phyloP scores from a whole-genome alignment of 164 flowering plant species.

The Berberis vulgaris region DNA sequence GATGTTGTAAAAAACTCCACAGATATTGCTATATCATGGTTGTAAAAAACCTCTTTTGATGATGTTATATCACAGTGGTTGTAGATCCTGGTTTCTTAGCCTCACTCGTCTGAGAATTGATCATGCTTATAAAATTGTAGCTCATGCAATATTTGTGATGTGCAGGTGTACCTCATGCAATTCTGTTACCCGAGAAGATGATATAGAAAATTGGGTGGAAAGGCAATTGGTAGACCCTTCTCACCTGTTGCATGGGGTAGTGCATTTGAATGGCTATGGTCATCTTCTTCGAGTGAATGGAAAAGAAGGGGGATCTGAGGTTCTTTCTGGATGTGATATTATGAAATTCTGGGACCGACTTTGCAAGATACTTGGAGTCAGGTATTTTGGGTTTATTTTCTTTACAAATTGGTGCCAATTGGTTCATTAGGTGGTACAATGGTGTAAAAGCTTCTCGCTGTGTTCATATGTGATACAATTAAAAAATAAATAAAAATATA shows the following conservation, averaged over 20 bases:
- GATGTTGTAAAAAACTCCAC: no score
- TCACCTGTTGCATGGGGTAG: constrained; percentile 77
- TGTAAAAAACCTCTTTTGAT: no score
- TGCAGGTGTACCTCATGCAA: constrained; percentile 74
- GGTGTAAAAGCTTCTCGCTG: constrained; percentile 42
- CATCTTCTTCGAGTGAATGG: constrained; percentile 90
- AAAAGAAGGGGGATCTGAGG: constrained; percentile 70
- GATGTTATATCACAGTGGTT: no score
- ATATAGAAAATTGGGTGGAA: constrained; percentile 67
- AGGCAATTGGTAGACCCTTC: constrained; percentile 57
- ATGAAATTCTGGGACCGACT: constrained; percentile 92
- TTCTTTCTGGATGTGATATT: constrained; percentile 66
- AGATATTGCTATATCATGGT: no score
- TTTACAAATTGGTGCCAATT: neutral
- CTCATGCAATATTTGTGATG: neutral
- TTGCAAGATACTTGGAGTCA: constrained; percentile 57
- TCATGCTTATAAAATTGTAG: no score
- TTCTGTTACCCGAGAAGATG: constrained; percentile 42
- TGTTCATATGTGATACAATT: no score
- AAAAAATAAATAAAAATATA: no score
- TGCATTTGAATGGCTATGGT: constrained; percentile 80
- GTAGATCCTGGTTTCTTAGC: no score
- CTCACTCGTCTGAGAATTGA: no score
- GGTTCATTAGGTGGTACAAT: constrained; percentile 18
- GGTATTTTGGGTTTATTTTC: constrained; percentile 30